Base-by-base conservation (phyloP, 164 flowering plant genomes). In the Santalum album region DNA sequence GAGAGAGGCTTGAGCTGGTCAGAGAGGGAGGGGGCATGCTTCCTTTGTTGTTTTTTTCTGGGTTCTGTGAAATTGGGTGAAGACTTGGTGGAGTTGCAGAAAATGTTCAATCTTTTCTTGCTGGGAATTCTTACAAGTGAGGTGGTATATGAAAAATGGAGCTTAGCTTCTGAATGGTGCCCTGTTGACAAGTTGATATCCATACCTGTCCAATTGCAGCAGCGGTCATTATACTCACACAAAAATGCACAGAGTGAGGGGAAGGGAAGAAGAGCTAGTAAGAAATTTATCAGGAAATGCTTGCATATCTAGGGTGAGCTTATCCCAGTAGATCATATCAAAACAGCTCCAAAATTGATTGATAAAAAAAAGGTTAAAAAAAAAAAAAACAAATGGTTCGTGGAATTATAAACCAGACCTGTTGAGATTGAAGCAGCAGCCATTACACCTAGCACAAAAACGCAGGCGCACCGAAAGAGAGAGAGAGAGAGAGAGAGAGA, bases 1-100 rank as follows among this genome's bases (percentile, higher is more conserved):
- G 82, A 75, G 5, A 83, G 75, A 46, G 95, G 82, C 69, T 71
- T 81, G 29, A 87, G 79, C 57, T 90, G 97, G 22, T 90, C 94
- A 25, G 91, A 77, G 3, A 85, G 63, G 54, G 94, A 79, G 27
- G 75, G 73, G 61, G 12, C 14, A 4, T 10, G 42, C 16, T 26
- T 29, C 34, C 9, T 4, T 9, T 29, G 34, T 9, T 29, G 69
- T 49, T 64, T 60, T 47, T 58, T 67, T 2, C 26, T 15, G 48
- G 66, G 49, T 32, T 62, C 59, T 17, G 48, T 7, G 6, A 54
- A 20, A 26, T 56, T 65, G 46, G 75, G 59, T 9, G 67, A 62
- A 55, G 69, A 47, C 25, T 66, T 60, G 48, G 76, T 24, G 40
- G 81, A 70, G 36, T 45, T 66, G 65, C 83, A 80, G 35, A 64